These are phyloP conservation scores for Stephanodiscus minutulus DNA, from an alignment of 108 stramenopile genomes.

Conservation along the genomic window DNA sequence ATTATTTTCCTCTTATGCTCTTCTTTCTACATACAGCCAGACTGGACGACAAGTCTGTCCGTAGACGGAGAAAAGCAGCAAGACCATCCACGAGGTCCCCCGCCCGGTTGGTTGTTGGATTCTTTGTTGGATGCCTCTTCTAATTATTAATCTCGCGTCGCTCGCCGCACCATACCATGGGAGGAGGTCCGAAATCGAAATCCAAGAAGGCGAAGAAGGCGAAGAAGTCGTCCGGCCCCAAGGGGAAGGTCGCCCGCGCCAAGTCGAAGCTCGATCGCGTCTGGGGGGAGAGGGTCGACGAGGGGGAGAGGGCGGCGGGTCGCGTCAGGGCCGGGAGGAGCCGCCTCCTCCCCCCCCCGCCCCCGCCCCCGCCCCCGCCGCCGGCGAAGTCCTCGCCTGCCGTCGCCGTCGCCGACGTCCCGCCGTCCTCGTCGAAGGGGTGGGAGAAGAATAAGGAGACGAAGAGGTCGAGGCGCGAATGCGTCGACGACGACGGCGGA, in stretches of 20 bases:
- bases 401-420: background rate
- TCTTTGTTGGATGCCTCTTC: no score
- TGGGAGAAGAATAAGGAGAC: background rate
- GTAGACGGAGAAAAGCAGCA: no score
- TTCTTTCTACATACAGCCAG: no score
- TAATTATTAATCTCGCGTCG: no score
- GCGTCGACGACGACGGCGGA: constrained; percentile 22
- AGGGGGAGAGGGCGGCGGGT: constrained; percentile 42
- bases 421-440: background rate
- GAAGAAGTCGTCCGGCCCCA: constrained; percentile 56
- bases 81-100: no score
- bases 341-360: constrained; percentile 31
- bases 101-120: no score
- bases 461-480: no score
- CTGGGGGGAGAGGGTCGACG: constrained; percentile 78
- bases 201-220: constrained; percentile 53
- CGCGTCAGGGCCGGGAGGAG: constrained; percentile 57
- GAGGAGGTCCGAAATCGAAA: constrained; percentile 18
- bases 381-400: no score
- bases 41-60: no score
- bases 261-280: constrained; percentile 85
- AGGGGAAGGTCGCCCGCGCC: constrained; percentile 84
- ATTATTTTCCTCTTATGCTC: no score
- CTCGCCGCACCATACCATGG: constrained; percentile 17
- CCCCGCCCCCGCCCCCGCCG: background rate